Evolutionary conservation across 2,329 filamentous ascomycete genomes (phyloP).

Genomic region (Fusarium fracticaudum): DNA sequence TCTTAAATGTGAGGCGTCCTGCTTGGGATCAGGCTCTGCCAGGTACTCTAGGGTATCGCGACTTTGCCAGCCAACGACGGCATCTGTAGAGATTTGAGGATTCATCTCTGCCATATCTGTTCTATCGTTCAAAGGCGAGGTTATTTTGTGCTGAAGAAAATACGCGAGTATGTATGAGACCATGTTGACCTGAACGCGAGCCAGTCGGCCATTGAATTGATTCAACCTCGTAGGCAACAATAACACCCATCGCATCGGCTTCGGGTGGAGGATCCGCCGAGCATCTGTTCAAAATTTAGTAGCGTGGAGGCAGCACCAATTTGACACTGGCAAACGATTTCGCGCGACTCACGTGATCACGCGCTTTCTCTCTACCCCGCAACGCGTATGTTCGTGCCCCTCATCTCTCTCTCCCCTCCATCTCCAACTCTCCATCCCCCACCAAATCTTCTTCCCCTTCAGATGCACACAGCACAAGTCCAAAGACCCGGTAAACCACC

Average conservation of each 20-base stretch:
- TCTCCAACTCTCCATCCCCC: background rate
- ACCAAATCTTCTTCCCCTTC: background rate
- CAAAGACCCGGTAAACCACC: background rate
- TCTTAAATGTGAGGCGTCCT: too few relatives aligned
- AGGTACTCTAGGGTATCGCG: too few relatives aligned
- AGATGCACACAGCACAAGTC: background rate
- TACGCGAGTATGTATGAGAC: too few relatives aligned
- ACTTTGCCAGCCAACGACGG: too few relatives aligned
- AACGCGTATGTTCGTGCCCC: background rate
- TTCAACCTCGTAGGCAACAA: background rate
- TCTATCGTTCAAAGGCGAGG: too few relatives aligned
- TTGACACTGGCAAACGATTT: background rate
- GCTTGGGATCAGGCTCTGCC: too few relatives aligned
- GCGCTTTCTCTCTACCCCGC: background rate
- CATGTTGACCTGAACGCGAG: accelerated
- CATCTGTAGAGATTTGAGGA: too few relatives aligned
- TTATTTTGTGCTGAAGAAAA: too few relatives aligned
- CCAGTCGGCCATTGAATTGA: background rate
- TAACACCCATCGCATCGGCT: background rate
- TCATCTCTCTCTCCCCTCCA: background rate
- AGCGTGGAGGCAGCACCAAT: accelerated
- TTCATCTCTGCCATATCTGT: too few relatives aligned
- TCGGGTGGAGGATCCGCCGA: background rate
- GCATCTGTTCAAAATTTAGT: too few relatives aligned
- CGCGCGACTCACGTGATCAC: background rate